A percentile compares a stretch with the other conserved stretches of the same genome.
Evolutionary conservation across 306 rosid genomes (phyloP).

Genomic region (Myrica gale): DNA sequence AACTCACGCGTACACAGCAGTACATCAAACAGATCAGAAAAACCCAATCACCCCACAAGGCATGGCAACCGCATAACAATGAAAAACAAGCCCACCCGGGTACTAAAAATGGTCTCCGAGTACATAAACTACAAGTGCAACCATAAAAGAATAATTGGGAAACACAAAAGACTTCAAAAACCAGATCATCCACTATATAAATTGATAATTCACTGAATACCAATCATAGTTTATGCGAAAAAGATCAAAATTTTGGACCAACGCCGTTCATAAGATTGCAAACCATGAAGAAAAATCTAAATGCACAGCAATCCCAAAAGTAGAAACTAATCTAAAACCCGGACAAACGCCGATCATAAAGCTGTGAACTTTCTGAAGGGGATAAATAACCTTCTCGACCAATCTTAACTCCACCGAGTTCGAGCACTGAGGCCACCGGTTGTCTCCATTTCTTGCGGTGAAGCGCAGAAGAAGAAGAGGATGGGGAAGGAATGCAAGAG

Average conservation of each 20-base stretch:
- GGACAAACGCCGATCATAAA: not conserved
- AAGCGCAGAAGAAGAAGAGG: conserved; percentile 37
- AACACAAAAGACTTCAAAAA: not conserved
- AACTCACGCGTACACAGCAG: not conserved
- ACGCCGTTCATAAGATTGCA: not conserved
- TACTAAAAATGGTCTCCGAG: not conserved
- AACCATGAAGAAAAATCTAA: not conserved
- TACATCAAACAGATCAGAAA: not conserved
- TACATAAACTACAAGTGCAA: not conserved
- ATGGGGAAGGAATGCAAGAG: conserved; percentile 35
- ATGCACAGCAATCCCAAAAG: not conserved
- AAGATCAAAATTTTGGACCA: not conserved
- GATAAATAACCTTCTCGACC: conserved; percentile 55
- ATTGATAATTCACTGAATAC: not conserved
- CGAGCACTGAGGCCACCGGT: conserved; percentile 54
- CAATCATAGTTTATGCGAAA: not conserved
- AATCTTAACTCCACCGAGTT: conserved; percentile 77
- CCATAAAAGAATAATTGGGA: too few relatives aligned
- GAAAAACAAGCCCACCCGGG: not conserved
- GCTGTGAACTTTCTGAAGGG: not conserved
- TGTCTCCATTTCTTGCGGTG: conserved; percentile 67
- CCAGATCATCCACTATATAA: not conserved
- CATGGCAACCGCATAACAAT: not conserved
- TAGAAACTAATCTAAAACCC: conserved; percentile 2
- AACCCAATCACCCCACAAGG: not conserved